Evolutionary conservation across 345 rosid species (phyloP).

Genomic region (Cardamine occulta): DNA sequence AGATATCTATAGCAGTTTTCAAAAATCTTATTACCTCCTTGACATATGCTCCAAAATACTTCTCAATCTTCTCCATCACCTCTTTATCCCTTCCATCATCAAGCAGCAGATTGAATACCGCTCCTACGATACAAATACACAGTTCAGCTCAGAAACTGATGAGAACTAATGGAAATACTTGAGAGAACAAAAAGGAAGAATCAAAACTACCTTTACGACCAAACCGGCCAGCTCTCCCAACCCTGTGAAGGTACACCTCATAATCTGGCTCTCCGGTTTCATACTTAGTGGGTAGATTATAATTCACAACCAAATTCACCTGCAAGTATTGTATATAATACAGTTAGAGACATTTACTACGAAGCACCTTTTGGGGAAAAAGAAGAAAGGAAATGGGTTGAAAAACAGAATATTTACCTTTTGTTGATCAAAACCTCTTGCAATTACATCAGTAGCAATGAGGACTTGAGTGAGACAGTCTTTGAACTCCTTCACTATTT

Average conservation of each 20-base stretch:
- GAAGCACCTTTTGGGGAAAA: background rate
- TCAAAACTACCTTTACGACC: conserved; percentile 77
- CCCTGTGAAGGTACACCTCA: conserved; percentile 94
- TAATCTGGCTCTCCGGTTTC: conserved; percentile 67
- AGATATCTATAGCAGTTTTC: background rate
- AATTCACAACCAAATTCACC: conserved; percentile 92
- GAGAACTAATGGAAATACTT: background rate
- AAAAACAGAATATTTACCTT: conserved; percentile 52
- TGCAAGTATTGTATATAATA: conserved; percentile 40
- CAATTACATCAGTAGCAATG: conserved; percentile 87
- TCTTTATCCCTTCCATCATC: conserved; percentile 46
- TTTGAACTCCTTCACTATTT: conserved; percentile 83
- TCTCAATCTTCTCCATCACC: conserved; percentile 77
- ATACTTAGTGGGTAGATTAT: conserved; percentile 73
- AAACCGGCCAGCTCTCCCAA: conserved; percentile 97
- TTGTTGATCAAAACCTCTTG: conserved; percentile 94
- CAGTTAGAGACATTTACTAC: background rate
- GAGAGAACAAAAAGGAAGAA: background rate
- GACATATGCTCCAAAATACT: conserved; percentile 54
- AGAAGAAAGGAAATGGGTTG: conserved; percentile 2
- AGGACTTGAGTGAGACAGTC: conserved; percentile 87
- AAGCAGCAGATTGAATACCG: conserved; percentile 78
- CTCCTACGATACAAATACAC: conserved; percentile 56
- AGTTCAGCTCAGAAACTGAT: background rate
- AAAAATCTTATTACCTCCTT: conserved; percentile 53